Evolutionary conservation across 106 monocot genomes (phyloP), one percentile per base, ranked within the genome.

Genomic region (Xerophyta viscosa): DNA sequence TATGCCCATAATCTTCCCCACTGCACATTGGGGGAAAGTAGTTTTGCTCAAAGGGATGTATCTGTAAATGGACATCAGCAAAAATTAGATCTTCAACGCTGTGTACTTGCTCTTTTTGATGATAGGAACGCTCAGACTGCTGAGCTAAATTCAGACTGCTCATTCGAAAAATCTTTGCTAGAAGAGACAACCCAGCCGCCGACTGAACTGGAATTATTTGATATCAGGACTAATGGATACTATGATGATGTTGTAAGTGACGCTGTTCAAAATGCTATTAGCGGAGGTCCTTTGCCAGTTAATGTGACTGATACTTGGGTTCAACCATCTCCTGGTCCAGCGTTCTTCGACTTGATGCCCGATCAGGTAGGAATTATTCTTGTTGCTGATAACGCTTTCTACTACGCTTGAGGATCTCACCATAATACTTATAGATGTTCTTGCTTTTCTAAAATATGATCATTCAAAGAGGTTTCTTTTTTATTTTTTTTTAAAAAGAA

Each of bases 311-410:
- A 22, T 20, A 50, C 30, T n/a, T 64, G 63, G 61, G 27, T 69
- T 0, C 31, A 55, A 51, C 49, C 69, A 29, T 41, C 69, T 21
- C 42, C 58, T 53, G 33, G 14, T 56, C 27, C 60, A 53, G 54
- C 74, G 7, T 30, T 70, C 22, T 42, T 61, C 27, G 44, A 54
- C 48, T 54, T 68, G 58, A 46, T 64, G 15, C 65, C 52, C 36
- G 60, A 70, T 45, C 60, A 74, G 74, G 73, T 79, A 74, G 55
- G 9, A 0, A n/a, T n/a, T n/a, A n/a, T n/a, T n/a, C n/a, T n/a
- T n/a, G n/a, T n/a, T n/a, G n/a, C n/a, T n/a, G n/a, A n/a, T n/a
- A n/a, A n/a, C n/a, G n/a, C 8, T 9, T 4, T 1, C 25, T 24
- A 27, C 14, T 56, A 39, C n/a, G n/a, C n/a, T n/a, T n/a, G n/a